Evolutionary conservation across 495 filamentous ascomycete genomes (phyloP).

Genomic region (Neurospora tetrasperma): DNA sequence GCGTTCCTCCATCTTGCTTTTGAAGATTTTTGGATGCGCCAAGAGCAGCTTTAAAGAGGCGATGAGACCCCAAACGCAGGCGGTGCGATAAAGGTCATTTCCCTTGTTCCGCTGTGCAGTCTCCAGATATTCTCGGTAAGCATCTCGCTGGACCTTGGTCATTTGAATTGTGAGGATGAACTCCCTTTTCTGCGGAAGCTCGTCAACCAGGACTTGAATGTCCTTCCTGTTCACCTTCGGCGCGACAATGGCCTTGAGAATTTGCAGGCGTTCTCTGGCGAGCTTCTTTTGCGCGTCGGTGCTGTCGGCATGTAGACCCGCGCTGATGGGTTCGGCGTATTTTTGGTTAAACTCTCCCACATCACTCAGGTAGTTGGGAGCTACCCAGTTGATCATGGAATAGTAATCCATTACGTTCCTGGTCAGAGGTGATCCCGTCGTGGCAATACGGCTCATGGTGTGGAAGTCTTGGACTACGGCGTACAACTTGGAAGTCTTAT

Average conservation of each 20-base stretch:
- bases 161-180: slow-evolving; percentile 68
- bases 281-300: slow-evolving; percentile 38
- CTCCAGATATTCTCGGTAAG: slow-evolving; percentile 53
- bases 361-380: slow-evolving; percentile 64
- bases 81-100: background rate
- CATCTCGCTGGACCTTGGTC: slow-evolving; percentile 50
- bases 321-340: slow-evolving; percentile 63
- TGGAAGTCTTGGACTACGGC: slow-evolving; percentile 44
- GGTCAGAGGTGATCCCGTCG: slow-evolving; percentile 79
- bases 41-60: slow-evolving; percentile 54
- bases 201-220: slow-evolving; percentile 50
- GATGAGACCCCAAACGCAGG: slow-evolving; percentile 26
- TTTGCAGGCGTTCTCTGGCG: slow-evolving; percentile 54
- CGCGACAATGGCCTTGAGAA: slow-evolving; percentile 59
- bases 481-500: slow-evolving; percentile 40
- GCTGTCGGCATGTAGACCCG: slow-evolving; percentile 60
- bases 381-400: slow-evolving; percentile 80
- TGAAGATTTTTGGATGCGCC: slow-evolving; percentile 63
- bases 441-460: slow-evolving; percentile 65
- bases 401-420: slow-evolving; percentile 80
- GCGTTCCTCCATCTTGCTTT: slow-evolving; percentile 35
- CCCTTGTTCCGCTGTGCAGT: background rate
- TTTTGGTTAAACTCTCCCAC: slow-evolving; percentile 51
- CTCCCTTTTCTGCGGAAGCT: slow-evolving; percentile 65
- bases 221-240: slow-evolving; percentile 74